phyloP scores from a whole-genome alignment of 805 yeast genomes.

The Candida coquimbonensis region DNA sequence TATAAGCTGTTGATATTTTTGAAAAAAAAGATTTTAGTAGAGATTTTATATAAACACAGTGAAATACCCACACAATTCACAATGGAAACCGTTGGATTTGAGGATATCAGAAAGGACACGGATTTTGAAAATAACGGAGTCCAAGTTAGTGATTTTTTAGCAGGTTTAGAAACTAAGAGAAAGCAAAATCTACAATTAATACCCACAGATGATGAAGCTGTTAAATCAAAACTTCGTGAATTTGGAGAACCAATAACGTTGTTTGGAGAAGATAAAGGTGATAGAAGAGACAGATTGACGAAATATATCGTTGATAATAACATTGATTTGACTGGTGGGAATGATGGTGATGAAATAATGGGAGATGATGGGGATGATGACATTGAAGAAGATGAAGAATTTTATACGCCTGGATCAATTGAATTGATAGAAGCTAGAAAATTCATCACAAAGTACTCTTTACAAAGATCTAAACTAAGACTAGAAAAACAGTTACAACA shows the following conservation, averaged over 20 bases:
- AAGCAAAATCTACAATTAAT: slow-evolving; percentile 27
- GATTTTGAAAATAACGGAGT: slow-evolving; percentile 19
- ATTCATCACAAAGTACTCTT: slow-evolving; percentile 44
- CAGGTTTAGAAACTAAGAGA: slow-evolving; percentile 23
- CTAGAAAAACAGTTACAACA: slow-evolving; percentile 26
- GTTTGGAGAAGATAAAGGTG: slow-evolving; percentile 54
- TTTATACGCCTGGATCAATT: slow-evolving; percentile 71
- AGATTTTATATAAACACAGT: neutral
- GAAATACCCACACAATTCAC: neutral
- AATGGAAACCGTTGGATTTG: slow-evolving; percentile 9
- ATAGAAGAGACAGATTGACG: slow-evolving; percentile 54
- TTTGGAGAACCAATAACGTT: slow-evolving; percentile 51
- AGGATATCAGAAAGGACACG: slow-evolving; percentile 21
- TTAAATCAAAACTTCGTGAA: slow-evolving; percentile 38
- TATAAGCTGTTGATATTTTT: neutral
- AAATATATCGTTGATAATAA: slow-evolving; percentile 32
- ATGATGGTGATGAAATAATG: slow-evolving; percentile 13
- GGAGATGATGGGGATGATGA: slow-evolving; percentile 13
- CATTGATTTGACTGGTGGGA: slow-evolving; percentile 15
- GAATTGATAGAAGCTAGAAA: slow-evolving; percentile 47
- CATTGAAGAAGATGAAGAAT: slow-evolving; percentile 58
- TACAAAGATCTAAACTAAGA: slow-evolving; percentile 38
- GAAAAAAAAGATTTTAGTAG: neutral
- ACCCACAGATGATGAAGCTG: slow-evolving; percentile 66
- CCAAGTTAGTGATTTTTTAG: slow-evolving; percentile 23